Evolutionary conservation across 2,329 filamentous ascomycete species (phyloP).

Genomic region (Blastomyces silverae): DNA sequence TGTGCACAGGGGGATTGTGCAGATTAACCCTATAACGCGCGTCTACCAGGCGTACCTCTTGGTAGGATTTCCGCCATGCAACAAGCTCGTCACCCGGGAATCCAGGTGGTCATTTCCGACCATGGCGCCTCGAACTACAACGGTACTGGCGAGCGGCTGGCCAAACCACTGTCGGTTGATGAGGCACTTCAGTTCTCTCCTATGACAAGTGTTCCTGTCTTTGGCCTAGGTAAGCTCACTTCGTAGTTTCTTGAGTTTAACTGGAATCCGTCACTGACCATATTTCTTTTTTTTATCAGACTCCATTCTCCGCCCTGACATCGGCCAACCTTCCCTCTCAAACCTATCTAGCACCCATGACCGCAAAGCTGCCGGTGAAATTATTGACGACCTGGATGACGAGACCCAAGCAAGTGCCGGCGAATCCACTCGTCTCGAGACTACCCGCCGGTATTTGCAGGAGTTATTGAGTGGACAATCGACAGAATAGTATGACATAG

Average conservation of each 20-base stretch:
- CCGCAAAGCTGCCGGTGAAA: conserved; percentile 45
- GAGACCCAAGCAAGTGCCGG: conserved; percentile 56
- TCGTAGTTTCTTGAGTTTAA: neutral
- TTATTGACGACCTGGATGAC: conserved; percentile 62
- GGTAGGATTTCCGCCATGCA: conserved; percentile 33
- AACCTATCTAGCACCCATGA: conserved; percentile 40
- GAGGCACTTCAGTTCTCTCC: conserved; percentile 46
- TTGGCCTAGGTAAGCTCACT: conserved; percentile 37
- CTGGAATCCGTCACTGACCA: conserved; percentile 2
- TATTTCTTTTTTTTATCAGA: conserved; percentile 26
- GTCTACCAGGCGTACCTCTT: conserved; percentile 15
- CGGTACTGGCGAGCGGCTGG: conserved; percentile 27
- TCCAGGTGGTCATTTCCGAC: conserved; percentile 41
- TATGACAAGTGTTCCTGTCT: conserved; percentile 45
- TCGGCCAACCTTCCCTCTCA: conserved; percentile 37
- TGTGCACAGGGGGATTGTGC: conserved; percentile 22
- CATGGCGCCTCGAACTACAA: conserved; percentile 23
- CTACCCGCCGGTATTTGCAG: conserved; percentile 66
- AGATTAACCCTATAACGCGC: neutral
- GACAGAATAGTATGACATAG: conserved; percentile 38
- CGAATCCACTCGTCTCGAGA: conserved; percentile 59
- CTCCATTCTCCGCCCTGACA: conserved; percentile 39
- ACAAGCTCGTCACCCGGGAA: conserved; percentile 34
- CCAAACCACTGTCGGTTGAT: conserved; percentile 40
- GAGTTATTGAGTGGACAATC: conserved; percentile 63